Base-by-base conservation (phyloP, 73 alveolate species). In the Loxodes magnus region DNA sequence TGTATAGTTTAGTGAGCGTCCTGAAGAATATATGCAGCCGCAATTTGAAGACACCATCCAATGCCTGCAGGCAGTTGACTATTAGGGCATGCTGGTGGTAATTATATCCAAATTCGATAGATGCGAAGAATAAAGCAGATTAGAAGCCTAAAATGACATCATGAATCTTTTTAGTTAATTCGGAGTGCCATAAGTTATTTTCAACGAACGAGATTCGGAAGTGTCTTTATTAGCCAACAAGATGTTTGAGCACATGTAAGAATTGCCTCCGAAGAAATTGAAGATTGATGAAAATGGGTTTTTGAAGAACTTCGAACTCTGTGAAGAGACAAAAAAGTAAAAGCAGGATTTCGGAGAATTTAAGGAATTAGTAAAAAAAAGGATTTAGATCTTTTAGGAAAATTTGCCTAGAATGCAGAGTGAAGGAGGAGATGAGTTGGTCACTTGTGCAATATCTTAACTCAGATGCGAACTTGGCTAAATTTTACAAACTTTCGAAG, bases 11-110 rank as follows among this genome's bases (percentile, higher is more conserved):
- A 6, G 15, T 17, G 4, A 10, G 6, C 5, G 50, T 5, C 5
- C 14, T 44, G 5, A 44, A 44, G 58, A 44, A 21, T 6, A 4
- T 5, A 44, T 44, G 50, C 5, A 21, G 50, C 17, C 19, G 44
- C 17, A 44, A 4, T 10, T 6, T 4, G 58, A 44, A 6, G 58
- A 44, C 19, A 10, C 50, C 9, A 10, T 44, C 6, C 5, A 17
- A 10, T 44, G 50, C 49, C 4, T 44, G 4, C 6, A 38, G 15
- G n/a, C 52, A 38, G 15, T n/a, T 38, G 15, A 14, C 6, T 6
- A 17, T 6, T 5, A 10, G 5, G 25, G 17, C 19, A 10, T 7
- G 6, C 19, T 44, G 50, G 6, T 44, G 6, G n/a, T 44, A 7
- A 9, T 44, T 16, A 44, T 17, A 7, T 7, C 25, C 4, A n/a